Percentiles rank a stretch among this genome's conserved stretches.
Conservation (phyloP, 2,329 filamentous ascomycete genomes). For the Verticillium nonalfalfae region DNA sequence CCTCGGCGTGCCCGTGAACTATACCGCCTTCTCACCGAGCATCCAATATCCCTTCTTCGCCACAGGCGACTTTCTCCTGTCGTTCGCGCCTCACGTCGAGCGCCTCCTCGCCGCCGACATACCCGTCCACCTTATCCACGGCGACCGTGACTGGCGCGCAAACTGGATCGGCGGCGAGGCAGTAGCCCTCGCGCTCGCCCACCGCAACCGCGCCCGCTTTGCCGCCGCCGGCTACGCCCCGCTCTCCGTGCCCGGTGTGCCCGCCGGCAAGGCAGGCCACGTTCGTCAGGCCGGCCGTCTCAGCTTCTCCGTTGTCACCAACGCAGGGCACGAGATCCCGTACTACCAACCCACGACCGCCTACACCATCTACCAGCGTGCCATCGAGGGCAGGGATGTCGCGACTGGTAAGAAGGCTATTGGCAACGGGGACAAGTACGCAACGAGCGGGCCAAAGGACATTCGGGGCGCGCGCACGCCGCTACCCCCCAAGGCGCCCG, state of each 20-base stretch:
- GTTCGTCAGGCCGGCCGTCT: not conserved
- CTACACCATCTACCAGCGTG: conserved; percentile 40
- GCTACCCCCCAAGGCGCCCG: not conserved
- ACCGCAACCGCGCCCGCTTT: conserved; percentile 36
- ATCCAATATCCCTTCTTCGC: conserved; percentile 33
- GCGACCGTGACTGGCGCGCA: conserved; percentile 44
- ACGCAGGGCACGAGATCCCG: conserved; percentile 2
- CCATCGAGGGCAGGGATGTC: conserved; percentile 42
- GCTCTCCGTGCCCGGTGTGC: not conserved
- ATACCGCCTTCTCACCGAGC: conserved; percentile 27
- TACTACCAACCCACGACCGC: conserved; percentile 1
- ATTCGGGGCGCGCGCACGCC: not conserved
- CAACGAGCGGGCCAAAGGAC: not conserved
- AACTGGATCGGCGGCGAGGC: conserved; percentile 58
- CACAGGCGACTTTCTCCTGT: conserved; percentile 11
- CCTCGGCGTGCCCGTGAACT: conserved; percentile 51
- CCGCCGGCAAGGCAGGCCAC: not conserved
- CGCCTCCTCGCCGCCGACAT: conserved; percentile 46
- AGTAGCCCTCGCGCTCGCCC: conserved; percentile 48
- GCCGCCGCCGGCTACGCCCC: conserved; percentile 53
- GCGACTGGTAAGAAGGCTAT: conserved; percentile 43
- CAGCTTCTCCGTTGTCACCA: not conserved
- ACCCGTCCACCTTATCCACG: conserved; percentile 46
- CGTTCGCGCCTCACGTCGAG: conserved; percentile 17
- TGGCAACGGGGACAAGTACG: not conserved